Percentiles rank a stretch among this genome's conserved stretches.
These are phyloP conservation scores for Trypanosoma avium DNA, from an alignment of 208 protist species.

Conservation along the genomic window DNA sequence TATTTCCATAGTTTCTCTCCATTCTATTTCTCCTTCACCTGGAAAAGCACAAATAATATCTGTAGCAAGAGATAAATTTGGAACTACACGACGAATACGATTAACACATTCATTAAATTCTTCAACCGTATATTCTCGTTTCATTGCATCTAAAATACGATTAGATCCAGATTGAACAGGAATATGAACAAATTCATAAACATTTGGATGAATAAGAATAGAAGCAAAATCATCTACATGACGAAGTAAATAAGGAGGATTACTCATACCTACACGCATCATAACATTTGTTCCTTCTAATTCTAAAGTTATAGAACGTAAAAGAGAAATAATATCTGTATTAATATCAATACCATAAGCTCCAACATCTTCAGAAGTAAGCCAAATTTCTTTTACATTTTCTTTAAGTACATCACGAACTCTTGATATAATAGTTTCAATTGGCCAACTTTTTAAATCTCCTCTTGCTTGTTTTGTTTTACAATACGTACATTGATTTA, in stretches of 20 bases:
- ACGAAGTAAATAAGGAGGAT: slow-evolving; percentile 79
- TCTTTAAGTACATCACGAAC: slow-evolving; percentile 50
- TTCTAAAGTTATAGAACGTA: slow-evolving; percentile 40
- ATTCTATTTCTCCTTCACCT: slow-evolving; percentile 69
- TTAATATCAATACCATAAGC: slow-evolving; percentile 87
- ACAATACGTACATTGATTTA: slow-evolving; percentile 91
- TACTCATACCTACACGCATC: slow-evolving; percentile 85
- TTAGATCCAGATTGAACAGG: slow-evolving; percentile 82
- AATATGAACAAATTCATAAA: slow-evolving; percentile 85
- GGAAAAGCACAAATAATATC: slow-evolving; percentile 89
- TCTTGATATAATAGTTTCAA: slow-evolving; percentile 46
- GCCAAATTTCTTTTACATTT: slow-evolving; percentile 73
- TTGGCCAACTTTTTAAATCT: slow-evolving; percentile 55
- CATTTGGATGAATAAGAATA: slow-evolving; percentile 60
- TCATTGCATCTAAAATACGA: slow-evolving; percentile 73
- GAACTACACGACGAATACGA: slow-evolving; percentile 39
- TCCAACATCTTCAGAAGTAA: slow-evolving; percentile 85
- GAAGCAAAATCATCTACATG: slow-evolving; percentile 55
- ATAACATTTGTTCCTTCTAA: slow-evolving; percentile 58
- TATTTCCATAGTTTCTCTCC: slow-evolving; percentile 60
- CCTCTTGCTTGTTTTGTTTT: slow-evolving; percentile 91
- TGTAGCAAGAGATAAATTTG: slow-evolving; percentile 56
- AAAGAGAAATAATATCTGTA: slow-evolving; percentile 43
- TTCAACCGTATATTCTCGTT: slow-evolving; percentile 66
- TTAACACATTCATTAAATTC: slow-evolving; percentile 53